Percentiles rank a stretch among this genome's conserved stretches.
phyloP scores from a whole-genome alignment of 2,329 filamentous ascomycete species.

The Phyllosticta citrichinensis region DNA sequence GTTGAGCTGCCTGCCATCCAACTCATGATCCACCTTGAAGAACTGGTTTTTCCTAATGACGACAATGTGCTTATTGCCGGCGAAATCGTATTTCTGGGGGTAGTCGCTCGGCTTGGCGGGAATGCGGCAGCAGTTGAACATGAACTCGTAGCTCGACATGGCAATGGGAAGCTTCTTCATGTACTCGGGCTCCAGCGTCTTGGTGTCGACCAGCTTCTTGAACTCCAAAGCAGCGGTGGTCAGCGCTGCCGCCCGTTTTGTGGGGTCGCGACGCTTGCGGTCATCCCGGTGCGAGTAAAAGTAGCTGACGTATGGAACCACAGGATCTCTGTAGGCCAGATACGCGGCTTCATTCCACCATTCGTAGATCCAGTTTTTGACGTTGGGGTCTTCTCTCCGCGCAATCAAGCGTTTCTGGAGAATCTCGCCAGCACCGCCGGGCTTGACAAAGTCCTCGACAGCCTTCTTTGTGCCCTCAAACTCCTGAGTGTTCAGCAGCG shows the following conservation, averaged over 20 bases:
- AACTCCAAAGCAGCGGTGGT: slow-evolving; percentile 80
- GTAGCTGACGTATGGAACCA: slow-evolving; percentile 97
- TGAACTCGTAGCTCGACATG: slow-evolving; percentile 97
- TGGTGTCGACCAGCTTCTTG: slow-evolving; percentile 79
- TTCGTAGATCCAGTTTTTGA: slow-evolving; percentile 90
- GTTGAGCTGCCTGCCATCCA: slow-evolving; percentile 76
- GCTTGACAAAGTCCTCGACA: slow-evolving; percentile 77
- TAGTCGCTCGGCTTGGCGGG: slow-evolving; percentile 74
- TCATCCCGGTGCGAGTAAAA: slow-evolving; percentile 99
- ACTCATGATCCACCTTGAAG: slow-evolving; percentile 80
- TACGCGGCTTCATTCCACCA: slow-evolving; percentile 99
- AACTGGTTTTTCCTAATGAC: slow-evolving; percentile 94
- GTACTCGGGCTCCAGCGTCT: slow-evolving; percentile 87
- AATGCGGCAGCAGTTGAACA: slow-evolving; percentile 92
- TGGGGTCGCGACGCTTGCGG: slow-evolving; percentile 72
- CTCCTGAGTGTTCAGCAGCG: slow-evolving; percentile 59
- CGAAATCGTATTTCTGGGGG: slow-evolving; percentile 65
- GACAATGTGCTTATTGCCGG: slow-evolving; percentile 76
- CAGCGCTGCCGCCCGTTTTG: slow-evolving; percentile 86
- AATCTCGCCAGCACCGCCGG: slow-evolving; percentile 71
- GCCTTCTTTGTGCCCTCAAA: slow-evolving; percentile 67
- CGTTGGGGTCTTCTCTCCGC: slow-evolving; percentile 65
- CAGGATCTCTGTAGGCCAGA: slow-evolving; percentile 84
- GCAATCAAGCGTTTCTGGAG: slow-evolving; percentile 83
- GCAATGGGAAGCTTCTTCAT: slow-evolving; percentile 97